Base-by-base conservation (phyloP, 164 flowering plant species). In the Chimonanthus praecox region DNA sequence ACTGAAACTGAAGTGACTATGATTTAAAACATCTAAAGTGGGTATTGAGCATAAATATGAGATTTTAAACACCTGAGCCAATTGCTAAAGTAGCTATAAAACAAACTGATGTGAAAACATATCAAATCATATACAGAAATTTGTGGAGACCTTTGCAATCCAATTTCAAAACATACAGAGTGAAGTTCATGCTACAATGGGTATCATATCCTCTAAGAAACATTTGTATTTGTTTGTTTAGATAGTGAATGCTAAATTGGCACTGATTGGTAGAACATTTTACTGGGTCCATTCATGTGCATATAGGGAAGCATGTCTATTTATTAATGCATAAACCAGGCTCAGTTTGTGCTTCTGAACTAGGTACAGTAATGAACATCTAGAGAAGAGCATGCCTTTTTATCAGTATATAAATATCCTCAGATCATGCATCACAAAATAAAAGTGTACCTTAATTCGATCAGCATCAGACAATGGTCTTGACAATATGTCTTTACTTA, bases 381-480 rank as follows among this genome's bases (percentile, higher is more conserved):
- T 64, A n/a, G 49, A 8, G 33, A 13, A 21, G 3, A 1, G 6
- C 49, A 72, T 72, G 16, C 15, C 58, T 15, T 51, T 51, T 3
- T 44, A 15, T 21, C 2, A 33, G 1, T 21, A 45, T 67, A 47
- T 33, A n/a, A 51, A 11, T n/a, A 47, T 74, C 58, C 43, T 48
- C 18, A n/a, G 47, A 43, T 54, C 51, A 11, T 11, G 18, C 72
- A 61, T 4, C 9, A 16, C 48, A 7, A 5, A 43, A 33, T 7
- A 65, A 51, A 71, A 64, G 4, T n/a, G 50, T 74, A 91, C 94
- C 94, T 88, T 90, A 7, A 88, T 75, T 58, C 90, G 87, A 67
- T 92, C 94, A 1, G 91, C 79, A 78, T 90, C 97, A 70, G 93
- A 88, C 15, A 92, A 74, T 49, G 88, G 88, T 74, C 87, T 83